A percentile compares a stretch with the other conserved stretches of the same genome.
phyloP scores from a whole-genome alignment of 352 stramenopile genomes.

The Lagenidium giganteum region DNA sequence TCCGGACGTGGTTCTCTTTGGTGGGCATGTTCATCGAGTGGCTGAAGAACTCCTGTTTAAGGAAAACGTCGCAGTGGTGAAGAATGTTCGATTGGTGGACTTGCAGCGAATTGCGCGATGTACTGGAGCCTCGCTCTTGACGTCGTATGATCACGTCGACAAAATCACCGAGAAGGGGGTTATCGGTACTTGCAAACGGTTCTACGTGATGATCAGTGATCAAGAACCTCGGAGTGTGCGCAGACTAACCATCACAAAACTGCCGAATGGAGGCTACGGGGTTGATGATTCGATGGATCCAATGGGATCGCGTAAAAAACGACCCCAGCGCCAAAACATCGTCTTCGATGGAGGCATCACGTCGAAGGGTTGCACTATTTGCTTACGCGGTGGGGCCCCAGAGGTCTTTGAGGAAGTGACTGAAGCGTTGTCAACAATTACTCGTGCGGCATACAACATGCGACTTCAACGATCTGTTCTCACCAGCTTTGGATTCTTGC shows the following conservation, averaged over 20 bases:
- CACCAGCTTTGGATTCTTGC: constrained; percentile 53
- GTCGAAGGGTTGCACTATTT: constrained; percentile 77
- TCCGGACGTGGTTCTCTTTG: constrained; percentile 84
- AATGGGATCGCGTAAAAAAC: constrained; percentile 28
- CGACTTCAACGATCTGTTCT: constrained; percentile 59
- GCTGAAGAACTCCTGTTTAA: constrained; percentile 79
- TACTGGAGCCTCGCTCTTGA: constrained; percentile 71
- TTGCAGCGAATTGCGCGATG: constrained; percentile 74
- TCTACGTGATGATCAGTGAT: constrained; percentile 81
- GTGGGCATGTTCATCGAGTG: constrained; percentile 78
- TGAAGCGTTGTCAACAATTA: constrained; percentile 47
- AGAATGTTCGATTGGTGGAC: constrained; percentile 78
- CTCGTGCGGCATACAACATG: constrained; percentile 78
- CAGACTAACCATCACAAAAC: constrained; percentile 38
- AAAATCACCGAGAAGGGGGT: constrained; percentile 78
- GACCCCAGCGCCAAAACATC: constrained; percentile 75
- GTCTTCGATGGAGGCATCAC: constrained; percentile 79
- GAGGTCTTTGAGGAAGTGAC: constrained; percentile 71
- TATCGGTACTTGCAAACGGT: constrained; percentile 75
- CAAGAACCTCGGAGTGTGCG: constrained; percentile 69
- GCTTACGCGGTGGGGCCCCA: constrained; percentile 56
- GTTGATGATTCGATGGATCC: no score
- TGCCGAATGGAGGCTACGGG: constrained; percentile 16
- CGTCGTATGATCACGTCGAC: constrained; percentile 84
- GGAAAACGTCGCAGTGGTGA: constrained; percentile 74